Conservation (phyloP, 2,329 filamentous ascomycete species). For the Aureobasidium mangrovei region DNA sequence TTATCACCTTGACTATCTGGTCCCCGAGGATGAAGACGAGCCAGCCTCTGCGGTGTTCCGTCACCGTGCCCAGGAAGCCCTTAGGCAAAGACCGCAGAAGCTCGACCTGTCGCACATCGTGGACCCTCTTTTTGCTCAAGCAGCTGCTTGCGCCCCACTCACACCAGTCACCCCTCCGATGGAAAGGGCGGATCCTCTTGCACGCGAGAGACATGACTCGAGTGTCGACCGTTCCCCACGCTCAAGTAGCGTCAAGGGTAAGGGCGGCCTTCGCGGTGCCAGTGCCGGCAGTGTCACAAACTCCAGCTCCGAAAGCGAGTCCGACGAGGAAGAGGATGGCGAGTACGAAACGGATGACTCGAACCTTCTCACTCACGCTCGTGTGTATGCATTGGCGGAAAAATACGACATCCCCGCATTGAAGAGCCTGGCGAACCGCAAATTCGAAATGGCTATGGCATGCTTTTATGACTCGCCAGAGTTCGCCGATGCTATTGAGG, state of each 20-base stretch:
- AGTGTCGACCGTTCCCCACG: conserved; percentile 5
- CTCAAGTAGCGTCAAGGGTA: conserved; percentile 10
- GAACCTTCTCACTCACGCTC: conserved; percentile 38
- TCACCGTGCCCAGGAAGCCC: conserved; percentile 24
- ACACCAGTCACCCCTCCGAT: conserved; percentile 11
- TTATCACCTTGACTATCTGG: conserved; percentile 32
- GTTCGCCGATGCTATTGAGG: conserved; percentile 39
- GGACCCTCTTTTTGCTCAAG: conserved; percentile 29
- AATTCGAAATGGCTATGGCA: conserved; percentile 39
- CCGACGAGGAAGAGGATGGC: conserved; percentile 26
- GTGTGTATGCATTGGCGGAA: conserved; percentile 43
- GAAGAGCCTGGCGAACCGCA: conserved; percentile 37
- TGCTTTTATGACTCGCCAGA: conserved; percentile 37
- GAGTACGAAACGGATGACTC: conserved; percentile 31
- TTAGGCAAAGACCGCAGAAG: conserved; percentile 23
- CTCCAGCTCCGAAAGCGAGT: conserved; percentile 27
- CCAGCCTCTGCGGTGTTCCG: conserved; percentile 25
- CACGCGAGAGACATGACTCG: not conserved
- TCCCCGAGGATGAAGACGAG: conserved; percentile 19
- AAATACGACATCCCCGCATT: conserved; percentile 43
- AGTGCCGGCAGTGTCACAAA: not conserved
- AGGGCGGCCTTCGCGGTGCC: not conserved
- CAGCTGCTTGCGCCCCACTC: conserved; percentile 22
- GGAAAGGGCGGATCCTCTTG: not conserved
- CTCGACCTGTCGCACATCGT: conserved; percentile 27